Evolutionary conservation across 1,139 yeast genomes (phyloP).

Genomic region (Kurtzmaniella quercitrusa): DNA sequence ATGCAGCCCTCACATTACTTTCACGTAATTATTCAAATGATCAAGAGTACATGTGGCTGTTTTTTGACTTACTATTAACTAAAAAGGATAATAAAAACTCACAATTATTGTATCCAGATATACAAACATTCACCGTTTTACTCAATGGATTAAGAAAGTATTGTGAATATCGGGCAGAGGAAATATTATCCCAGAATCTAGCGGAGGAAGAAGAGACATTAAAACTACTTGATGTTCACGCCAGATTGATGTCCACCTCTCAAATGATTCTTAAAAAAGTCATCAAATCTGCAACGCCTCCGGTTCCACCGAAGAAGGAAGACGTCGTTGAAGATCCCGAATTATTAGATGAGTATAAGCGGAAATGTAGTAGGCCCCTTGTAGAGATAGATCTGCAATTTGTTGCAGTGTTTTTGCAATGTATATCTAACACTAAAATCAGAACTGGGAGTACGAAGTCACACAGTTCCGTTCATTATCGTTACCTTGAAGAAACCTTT

Average conservation of each 20-base stretch:
- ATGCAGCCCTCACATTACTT: constrained; percentile 34
- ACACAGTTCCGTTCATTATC: constrained; percentile 26
- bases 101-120: constrained; percentile 23
- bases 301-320: constrained; percentile 28
- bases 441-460: constrained; percentile 23
- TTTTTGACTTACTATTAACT: constrained; percentile 29
- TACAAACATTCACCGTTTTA: constrained; percentile 38
- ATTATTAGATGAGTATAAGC: constrained; percentile 16
- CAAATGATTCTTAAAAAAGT: constrained; percentile 25
- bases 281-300: constrained; percentile 28
- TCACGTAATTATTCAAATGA: constrained; percentile 29
- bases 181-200: constrained; percentile 7
- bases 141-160: constrained; percentile 32
- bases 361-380: constrained; percentile 15
- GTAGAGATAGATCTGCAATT: constrained; percentile 29
- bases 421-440: constrained; percentile 23
- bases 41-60: constrained; percentile 36
- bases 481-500: constrained; percentile 27
- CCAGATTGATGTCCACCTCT: constrained; percentile 25
- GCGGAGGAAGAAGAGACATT: constrained; percentile 18
- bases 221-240: constrained; percentile 25
- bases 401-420: constrained; percentile 26
- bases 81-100: constrained; percentile 11
- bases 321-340: constrained; percentile 19
- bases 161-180: constrained; percentile 16